A percentile compares a stretch with the other conserved stretches of the same genome.
phyloP scores from a whole-genome alignment of 2,329 filamentous ascomycete genomes.

The Pseudocercospora vitis region DNA sequence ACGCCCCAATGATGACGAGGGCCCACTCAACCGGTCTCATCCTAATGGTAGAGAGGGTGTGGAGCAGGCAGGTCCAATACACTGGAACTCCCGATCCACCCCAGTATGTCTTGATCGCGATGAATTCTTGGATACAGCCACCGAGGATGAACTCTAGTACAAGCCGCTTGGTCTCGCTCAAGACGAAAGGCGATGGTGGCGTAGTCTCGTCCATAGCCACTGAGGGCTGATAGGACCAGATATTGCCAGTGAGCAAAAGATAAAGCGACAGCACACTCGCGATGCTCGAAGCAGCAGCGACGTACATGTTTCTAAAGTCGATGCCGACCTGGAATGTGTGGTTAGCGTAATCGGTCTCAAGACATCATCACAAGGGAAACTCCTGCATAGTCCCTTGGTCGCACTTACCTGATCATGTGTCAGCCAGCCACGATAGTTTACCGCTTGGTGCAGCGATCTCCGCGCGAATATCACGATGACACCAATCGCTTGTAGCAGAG shows the following conservation, averaged over 20 bases:
- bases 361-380: too few species aligned
- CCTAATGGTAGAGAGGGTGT: not conserved
- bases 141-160: slow-evolving; percentile 5
- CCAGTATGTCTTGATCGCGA: slow-evolving; percentile 5
- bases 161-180: slow-evolving; percentile 6
- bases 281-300: not conserved
- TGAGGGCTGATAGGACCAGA: slow-evolving; percentile 3
- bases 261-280: slow-evolving; percentile 1
- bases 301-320: slow-evolving; percentile 6
- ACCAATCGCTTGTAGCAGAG: slow-evolving; percentile 2
- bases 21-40: not conserved
- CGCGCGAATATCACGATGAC: slow-evolving; percentile 6
- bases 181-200: not conserved
- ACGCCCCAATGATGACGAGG: not conserved
- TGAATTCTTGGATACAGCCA: slow-evolving; percentile 6
- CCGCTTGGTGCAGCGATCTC: not conserved
- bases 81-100: not conserved
- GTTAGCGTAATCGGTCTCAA: too few species aligned
- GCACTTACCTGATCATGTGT: not conserved
- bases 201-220: not conserved
- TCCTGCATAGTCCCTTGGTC: too few species aligned
- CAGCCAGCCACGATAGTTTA: not conserved
- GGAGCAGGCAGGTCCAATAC: slow-evolving; percentile 1
- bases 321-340: too few species aligned
- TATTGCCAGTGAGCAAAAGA: slow-evolving; percentile 5